phyloP scores from a whole-genome alignment of 768 basidiomycete genomes.

The Postia placenta region DNA sequence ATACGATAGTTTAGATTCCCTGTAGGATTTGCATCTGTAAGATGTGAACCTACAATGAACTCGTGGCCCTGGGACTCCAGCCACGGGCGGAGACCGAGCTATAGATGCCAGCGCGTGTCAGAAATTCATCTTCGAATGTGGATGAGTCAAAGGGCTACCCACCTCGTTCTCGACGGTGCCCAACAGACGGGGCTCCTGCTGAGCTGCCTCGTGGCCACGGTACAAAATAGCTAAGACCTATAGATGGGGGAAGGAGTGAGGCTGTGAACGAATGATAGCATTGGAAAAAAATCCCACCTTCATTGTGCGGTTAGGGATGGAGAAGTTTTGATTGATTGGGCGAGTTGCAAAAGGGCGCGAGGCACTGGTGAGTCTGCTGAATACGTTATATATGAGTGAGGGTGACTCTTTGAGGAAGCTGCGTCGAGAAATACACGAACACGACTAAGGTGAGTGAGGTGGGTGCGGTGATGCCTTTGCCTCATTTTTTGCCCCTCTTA shows the following conservation, averaged over 20 bases:
- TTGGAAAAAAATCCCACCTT: slow-evolving; percentile 14
- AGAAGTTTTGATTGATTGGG: not conserved
- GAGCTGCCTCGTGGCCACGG: slow-evolving; percentile 58
- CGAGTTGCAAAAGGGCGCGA: slow-evolving; percentile 1
- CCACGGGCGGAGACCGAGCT: slow-evolving; percentile 70
- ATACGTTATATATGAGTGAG: no score
- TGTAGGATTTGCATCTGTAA: no score
- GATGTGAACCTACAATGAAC: slow-evolving; percentile 45
- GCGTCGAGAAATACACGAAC: no score
- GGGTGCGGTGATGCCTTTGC: no score
- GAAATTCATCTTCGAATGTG: not conserved
- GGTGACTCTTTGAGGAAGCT: no score
- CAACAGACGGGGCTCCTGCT: slow-evolving; percentile 66
- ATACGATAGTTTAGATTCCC: not conserved
- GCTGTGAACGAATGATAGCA: not conserved
- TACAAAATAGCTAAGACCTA: slow-evolving; percentile 74
- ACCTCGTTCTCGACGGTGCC: slow-evolving; percentile 83
- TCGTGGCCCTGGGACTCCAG: slow-evolving; percentile 70
- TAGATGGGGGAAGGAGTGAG: slow-evolving; percentile 2
- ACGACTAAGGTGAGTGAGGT: no score
- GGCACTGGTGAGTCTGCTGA: slow-evolving; percentile 1
- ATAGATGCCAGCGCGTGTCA: slow-evolving; percentile 33
- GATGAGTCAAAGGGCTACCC: no score
- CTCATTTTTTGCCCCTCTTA: no score
- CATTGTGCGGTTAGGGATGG: slow-evolving; percentile 7